A percentile compares a stretch with the other conserved stretches of the same genome.
These are phyloP conservation scores for Magnolia sinica DNA, from an alignment of 164 flowering plant genomes.

Conservation along the genomic window DNA sequence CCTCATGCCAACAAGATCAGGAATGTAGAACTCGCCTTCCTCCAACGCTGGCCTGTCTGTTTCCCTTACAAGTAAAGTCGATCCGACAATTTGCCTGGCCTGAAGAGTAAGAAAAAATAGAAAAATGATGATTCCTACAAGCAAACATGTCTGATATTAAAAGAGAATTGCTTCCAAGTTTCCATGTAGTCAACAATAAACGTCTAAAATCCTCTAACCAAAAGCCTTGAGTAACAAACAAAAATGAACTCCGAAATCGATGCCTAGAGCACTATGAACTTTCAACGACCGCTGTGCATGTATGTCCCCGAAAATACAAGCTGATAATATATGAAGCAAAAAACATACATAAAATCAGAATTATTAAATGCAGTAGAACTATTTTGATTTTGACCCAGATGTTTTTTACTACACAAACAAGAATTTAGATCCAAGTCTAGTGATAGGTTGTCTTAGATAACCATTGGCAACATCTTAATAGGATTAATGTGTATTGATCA, in stretches of 20 bases:
- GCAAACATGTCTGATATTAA: no score
- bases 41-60: conserved; percentile 74
- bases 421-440: background rate
- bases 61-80: conserved; percentile 67
- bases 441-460: background rate
- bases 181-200: background rate
- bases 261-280: background rate
- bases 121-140: no score
- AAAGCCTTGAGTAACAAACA: background rate
- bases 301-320: no score
- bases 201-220: background rate
- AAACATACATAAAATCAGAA: no score
- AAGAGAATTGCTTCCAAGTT: background rate
- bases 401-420: background rate
- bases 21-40: conserved; percentile 80
- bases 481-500: background rate
- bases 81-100: conserved; percentile 83
- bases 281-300: no score
- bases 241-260: no score
- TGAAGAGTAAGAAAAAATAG: conserved; percentile 18
- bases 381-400: no score
- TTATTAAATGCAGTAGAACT: no score
- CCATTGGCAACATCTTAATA: background rate
- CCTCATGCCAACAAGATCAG: conserved; percentile 90
- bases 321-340: no score